A percentile compares a stretch with the other conserved stretches of the same genome.
phyloP scores from a whole-genome alignment of 129 eudicot genomes.

The Flaveria ramosissima region DNA sequence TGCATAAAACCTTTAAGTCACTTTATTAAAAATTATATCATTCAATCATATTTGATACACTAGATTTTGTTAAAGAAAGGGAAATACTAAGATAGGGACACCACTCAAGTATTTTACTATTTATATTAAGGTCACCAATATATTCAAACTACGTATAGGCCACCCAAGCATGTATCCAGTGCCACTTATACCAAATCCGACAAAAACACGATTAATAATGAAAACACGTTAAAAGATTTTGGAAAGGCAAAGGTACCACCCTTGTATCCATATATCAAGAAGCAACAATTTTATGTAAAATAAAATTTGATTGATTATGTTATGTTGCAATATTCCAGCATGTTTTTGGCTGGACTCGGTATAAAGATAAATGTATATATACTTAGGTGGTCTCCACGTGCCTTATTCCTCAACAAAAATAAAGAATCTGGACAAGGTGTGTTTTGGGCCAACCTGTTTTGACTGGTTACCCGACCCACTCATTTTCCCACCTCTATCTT shows the following conservation, averaged over 20 bases:
- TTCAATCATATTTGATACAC: not conserved
- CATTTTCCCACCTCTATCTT: not conserved
- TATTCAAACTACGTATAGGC: not conserved
- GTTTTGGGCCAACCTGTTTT: not conserved
- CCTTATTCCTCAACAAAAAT: not conserved
- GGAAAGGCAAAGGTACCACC: not conserved
- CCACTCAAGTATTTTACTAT: not conserved
- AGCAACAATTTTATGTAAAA: not conserved
- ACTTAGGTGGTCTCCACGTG: not conserved
- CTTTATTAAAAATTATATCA: conserved; percentile 5
- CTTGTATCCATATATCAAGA: not conserved
- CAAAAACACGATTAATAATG: not conserved
- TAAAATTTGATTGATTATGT: no score
- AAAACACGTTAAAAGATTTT: not conserved
- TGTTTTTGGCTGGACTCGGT: not conserved
- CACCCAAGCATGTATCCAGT: not conserved
- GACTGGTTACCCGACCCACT: not conserved
- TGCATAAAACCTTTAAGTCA: conserved; percentile 2
- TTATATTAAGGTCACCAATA: not conserved
- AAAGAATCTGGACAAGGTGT: not conserved
- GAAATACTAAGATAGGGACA: not conserved
- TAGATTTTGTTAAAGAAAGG: not conserved
- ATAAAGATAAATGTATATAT: not conserved
- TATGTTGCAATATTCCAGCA: not conserved
- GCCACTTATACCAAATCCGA: not conserved